Conservation (phyloP, 1,284 basidiomycete genomes). For the Naganishia cerealis region DNA sequence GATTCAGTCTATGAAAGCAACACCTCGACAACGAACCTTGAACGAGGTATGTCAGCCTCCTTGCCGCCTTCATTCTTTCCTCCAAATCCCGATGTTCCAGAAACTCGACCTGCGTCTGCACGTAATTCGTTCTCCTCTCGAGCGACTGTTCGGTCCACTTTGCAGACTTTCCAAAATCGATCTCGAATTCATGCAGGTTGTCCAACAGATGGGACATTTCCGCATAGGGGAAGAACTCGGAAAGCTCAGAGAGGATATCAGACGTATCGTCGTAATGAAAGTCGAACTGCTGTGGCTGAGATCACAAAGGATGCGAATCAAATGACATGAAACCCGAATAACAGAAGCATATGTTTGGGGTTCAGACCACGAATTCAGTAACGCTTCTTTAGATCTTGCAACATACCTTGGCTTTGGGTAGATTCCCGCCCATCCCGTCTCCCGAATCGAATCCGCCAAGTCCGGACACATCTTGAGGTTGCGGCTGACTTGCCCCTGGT, state of each 20-base stretch:
- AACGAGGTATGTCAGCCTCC: constrained; percentile 79
- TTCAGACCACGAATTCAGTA: not conserved
- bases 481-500: not conserved
- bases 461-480: not conserved
- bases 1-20: constrained; percentile 26
- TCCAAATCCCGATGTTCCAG: constrained; percentile 82
- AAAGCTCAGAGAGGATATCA: constrained; percentile 89
- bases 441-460: constrained; percentile 6
- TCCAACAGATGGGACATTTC: constrained; percentile 88
- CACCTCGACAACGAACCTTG: constrained; percentile 65
- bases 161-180: constrained; percentile 72
- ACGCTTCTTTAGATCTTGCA: not conserved
- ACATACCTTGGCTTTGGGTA: constrained; percentile 22
- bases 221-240: constrained; percentile 97
- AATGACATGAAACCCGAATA: not conserved
- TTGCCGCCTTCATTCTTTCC: constrained; percentile 70
- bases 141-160: constrained; percentile 66
- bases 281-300: constrained; percentile 63
- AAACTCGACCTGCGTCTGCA: constrained; percentile 77
- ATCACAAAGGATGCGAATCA: not conserved
- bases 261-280: constrained; percentile 93
- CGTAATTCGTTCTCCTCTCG: constrained; percentile 66
- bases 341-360: not conserved
- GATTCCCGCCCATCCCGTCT: not conserved
- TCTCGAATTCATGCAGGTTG: constrained; percentile 83